Evolutionary conservation across 2,329 filamentous ascomycete species (phyloP).

Genomic region (Botrytis tulipae): DNA sequence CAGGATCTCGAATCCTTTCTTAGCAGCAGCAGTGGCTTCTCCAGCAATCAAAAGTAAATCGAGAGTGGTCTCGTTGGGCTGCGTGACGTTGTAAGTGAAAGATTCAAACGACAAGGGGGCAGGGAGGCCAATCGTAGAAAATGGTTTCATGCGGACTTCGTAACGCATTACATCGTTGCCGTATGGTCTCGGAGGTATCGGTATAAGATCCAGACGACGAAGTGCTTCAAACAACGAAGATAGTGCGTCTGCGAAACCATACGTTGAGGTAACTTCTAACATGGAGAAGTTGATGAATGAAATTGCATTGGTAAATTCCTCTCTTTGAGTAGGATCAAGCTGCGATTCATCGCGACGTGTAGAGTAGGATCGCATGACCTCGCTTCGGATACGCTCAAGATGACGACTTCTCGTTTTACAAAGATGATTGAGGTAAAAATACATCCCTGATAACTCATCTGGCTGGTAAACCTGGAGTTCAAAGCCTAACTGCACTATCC

Average conservation of each 20-base stretch:
- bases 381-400: slow-evolving; percentile 69
- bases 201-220: slow-evolving; percentile 40
- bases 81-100: slow-evolving; percentile 46
- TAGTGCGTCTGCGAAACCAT: slow-evolving; percentile 51
- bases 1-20: slow-evolving; percentile 56
- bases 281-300: slow-evolving; percentile 59
- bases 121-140: slow-evolving; percentile 57
- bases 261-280: slow-evolving; percentile 63
- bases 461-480: slow-evolving; percentile 87
- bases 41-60: slow-evolving; percentile 40
- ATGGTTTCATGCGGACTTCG: slow-evolving; percentile 70
- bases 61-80: slow-evolving; percentile 41
- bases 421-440: slow-evolving; percentile 81
- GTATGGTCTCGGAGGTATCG: slow-evolving; percentile 48
- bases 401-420: slow-evolving; percentile 61
- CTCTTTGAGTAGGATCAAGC: slow-evolving; percentile 36
- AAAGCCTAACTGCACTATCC: slow-evolving; percentile 87
- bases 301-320: slow-evolving; percentile 47
- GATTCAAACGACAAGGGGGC: slow-evolving; percentile 55
- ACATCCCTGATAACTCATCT: slow-evolving; percentile 84
- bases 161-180: slow-evolving; percentile 57
- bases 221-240: slow-evolving; percentile 55
- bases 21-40: slow-evolving; percentile 41
- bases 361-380: slow-evolving; percentile 46
- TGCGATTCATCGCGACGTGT: slow-evolving; percentile 21